Evolutionary conservation across 495 filamentous ascomycete genomes (phyloP).

Genomic region (Aspergillus homomorphus): DNA sequence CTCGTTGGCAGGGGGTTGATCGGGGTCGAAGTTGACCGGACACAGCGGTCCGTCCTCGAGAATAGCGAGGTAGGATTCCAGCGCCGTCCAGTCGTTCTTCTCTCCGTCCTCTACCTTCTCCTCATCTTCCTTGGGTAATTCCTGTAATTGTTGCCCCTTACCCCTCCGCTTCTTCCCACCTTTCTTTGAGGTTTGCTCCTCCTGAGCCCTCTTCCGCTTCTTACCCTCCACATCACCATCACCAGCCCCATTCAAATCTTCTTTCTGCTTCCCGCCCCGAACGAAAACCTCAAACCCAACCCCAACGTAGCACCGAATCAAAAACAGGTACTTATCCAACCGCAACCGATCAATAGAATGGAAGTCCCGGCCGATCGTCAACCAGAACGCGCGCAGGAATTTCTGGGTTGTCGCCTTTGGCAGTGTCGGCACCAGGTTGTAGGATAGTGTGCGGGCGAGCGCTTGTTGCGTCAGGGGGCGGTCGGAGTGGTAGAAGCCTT

Average conservation of each 20-base stretch:
- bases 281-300: slow-evolving; percentile 56
- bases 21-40: slow-evolving; percentile 44
- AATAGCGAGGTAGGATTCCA: slow-evolving; percentile 41
- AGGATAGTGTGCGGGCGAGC: slow-evolving; percentile 75
- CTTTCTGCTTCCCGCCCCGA: slow-evolving; percentile 13
- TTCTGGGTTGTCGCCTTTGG: slow-evolving; percentile 49
- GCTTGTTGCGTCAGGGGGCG: slow-evolving; percentile 82
- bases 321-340: slow-evolving; percentile 88
- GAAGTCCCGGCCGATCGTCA: slow-evolving; percentile 82
- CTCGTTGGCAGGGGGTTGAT: slow-evolving; percentile 30
- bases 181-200: slow-evolving; percentile 26
- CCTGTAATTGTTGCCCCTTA: slow-evolving; percentile 23
- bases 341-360: slow-evolving; percentile 76
- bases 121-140: slow-evolving; percentile 7
- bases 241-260: neutral
- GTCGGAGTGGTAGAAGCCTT: slow-evolving; percentile 89
- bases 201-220: slow-evolving; percentile 47
- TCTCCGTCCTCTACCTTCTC: slow-evolving; percentile 20
- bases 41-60: slow-evolving; percentile 43
- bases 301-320: slow-evolving; percentile 74
- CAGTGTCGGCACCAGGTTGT: slow-evolving; percentile 65
- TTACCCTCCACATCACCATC: slow-evolving; percentile 15
- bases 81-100: slow-evolving; percentile 38
- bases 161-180: slow-evolving; percentile 33
- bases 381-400: slow-evolving; percentile 80